phyloP scores from a whole-genome alignment of 2,329 filamentous ascomycete species.

The Fusarium nisikadoi region DNA sequence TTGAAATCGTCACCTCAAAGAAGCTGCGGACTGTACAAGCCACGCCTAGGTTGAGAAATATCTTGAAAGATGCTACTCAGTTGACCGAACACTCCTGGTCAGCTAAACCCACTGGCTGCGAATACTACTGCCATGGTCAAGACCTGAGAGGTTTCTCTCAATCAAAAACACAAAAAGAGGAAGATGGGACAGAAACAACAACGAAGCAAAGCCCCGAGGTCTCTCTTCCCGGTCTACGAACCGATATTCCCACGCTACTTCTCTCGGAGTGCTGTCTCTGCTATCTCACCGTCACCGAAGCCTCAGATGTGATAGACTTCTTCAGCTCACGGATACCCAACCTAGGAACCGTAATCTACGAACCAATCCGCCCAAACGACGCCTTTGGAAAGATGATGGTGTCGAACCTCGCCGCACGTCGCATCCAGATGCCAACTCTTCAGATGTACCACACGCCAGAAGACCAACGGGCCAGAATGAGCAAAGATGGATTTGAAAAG shows the following conservation, averaged over 20 bases:
- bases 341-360: conserved; percentile 79
- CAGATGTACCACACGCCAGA: conserved; percentile 74
- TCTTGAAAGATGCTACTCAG: conserved; percentile 52
- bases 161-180: neutral
- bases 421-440: conserved; percentile 86
- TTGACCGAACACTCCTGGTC: conserved; percentile 54
- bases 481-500: conserved; percentile 70
- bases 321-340: conserved; percentile 65
- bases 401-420: conserved; percentile 82
- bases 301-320: conserved; percentile 71
- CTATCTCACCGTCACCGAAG: conserved; percentile 77
- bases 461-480: conserved; percentile 76
- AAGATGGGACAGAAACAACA: neutral
- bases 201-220: neutral
- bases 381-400: conserved; percentile 94
- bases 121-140: conserved; percentile 70
- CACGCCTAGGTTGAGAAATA: conserved; percentile 53
- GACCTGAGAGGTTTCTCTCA: conserved; percentile 67
- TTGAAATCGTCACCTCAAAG: conserved; percentile 74
- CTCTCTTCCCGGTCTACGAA: conserved; percentile 57
- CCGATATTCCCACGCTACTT: conserved; percentile 79
- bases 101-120: conserved; percentile 52
- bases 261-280: conserved; percentile 96
- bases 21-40: conserved; percentile 69
- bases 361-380: conserved; percentile 85